Base-by-base conservation (phyloP, 441 rosid species). In the Mallotus repandus region DNA sequence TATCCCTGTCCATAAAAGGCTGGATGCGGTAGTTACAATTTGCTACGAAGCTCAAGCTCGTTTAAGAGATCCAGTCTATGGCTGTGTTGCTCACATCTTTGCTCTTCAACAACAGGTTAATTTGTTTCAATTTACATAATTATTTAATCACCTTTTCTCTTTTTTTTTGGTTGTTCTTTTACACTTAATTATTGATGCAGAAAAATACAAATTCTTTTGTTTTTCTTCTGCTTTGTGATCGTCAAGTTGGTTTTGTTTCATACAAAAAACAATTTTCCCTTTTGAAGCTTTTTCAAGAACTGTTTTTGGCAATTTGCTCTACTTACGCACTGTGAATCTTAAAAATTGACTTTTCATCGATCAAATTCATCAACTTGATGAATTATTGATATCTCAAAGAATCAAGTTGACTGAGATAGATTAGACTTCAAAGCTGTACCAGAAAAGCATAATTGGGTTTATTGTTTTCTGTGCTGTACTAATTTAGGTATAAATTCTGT, bases 11-110 rank as follows among this genome's bases (percentile, higher is more conserved):
- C 93, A 89, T 67, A 88, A 86, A 75, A 72, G 98, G 65, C 88
- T 82, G 0, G 99, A 94, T 50, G 94, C 99, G 9, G 98, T 92
- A 45, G 94, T 89, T 25, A 93, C 99, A 9, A 85, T 94, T 52
- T 92, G 97, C 66, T 92, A 89, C 46, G 99, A 94, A 77, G 99
- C 99, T 71, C 94, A 92, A 74, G 93, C 99, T 57, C 82, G 99
- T n/a, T 84, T 94, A 6, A 74, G 98, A 71, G 99, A 94, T 73
- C 98, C 97, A 46, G 94, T 94, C 75, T 94, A 91, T 72, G 99
- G 99, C 72, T 92, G 98, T 32, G 99, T 94, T 38, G 89, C 96
- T 71, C 97, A 94, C 69, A 92, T 94, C 84, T 92, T 94, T 62
- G 86, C 96, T 69, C 99, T 94, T 70, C 98, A 94, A 67, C 98